Base-by-base conservation (phyloP, 306 rosid genomes). In the Casuarina glauca region DNA sequence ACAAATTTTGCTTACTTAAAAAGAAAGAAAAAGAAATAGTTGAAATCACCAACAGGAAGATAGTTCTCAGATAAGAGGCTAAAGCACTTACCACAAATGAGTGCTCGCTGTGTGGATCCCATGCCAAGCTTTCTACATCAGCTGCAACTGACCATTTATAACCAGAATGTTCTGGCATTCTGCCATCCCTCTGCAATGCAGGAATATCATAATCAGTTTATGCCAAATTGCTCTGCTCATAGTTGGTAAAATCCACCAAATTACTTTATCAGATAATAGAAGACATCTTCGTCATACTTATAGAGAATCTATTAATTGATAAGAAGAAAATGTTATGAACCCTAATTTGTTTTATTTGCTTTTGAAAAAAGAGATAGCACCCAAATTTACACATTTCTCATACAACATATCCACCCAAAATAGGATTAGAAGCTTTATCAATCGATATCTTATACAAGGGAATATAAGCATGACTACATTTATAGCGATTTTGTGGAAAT, bases 61-160 rank as follows among this genome's bases (percentile, higher is more conserved):
- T 48, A 20, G 13, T 53, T 58, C 32, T 17, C 20, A 82, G 9
- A 35, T 61, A 39, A 38, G 75, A 88, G 69, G 79, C 52, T 67
- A 71, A 9, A 62, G 32, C 69, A 82, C 96, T 45, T 75, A 94
- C 98, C 98, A 89, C 93, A 86, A 88, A 94, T 32, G 84, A 88
- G 87, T 92, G 84, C 81, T 90, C 95, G 0, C 86, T 75, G 79
- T 94, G 97, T 12, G 98, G 97, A 84, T 94, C 97, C 97, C 98
- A 94, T 58, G 93, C 97, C 86, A 94, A 88, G 91, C 90, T 84
- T 86, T 94, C 98, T 13, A 94, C 98, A 51, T 94, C 97, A 80
- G 92, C 85, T 46, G 86, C 60, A 70, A 90, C 95, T 52, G 76
- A 83, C 98, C 98, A 90, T 81, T 76, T 89, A 81, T 88, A 94